Percentiles rank a stretch among this genome's conserved stretches.
Conservation (phyloP, 2,329 filamentous ascomycete species). For the Bimuria novae-zelandiae region DNA sequence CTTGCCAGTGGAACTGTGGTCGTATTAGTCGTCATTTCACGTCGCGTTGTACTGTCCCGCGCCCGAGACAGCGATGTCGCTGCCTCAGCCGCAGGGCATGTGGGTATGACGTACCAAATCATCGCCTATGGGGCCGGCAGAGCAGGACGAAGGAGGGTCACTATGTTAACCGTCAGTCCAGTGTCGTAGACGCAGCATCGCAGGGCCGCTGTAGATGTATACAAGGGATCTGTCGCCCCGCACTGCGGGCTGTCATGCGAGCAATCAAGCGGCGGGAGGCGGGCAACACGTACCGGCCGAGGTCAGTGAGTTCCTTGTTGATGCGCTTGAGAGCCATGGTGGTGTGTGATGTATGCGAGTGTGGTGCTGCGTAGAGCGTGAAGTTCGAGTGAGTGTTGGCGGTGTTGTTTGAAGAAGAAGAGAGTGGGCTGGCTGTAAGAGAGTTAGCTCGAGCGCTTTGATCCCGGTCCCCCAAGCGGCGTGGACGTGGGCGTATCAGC, state of each 20-base stretch:
- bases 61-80: constrained; percentile 20
- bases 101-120: constrained; percentile 78
- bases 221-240: constrained; percentile 33
- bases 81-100: constrained; percentile 37
- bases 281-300: constrained; percentile 70
- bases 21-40: constrained; percentile 36
- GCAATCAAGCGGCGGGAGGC: constrained; percentile 33
- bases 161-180: constrained; percentile 57
- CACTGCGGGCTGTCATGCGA: constrained; percentile 45
- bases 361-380: constrained; percentile 16
- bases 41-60: constrained; percentile 16
- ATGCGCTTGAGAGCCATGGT: constrained; percentile 89
- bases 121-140: constrained; percentile 93
- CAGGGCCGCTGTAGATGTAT: constrained; percentile 17
- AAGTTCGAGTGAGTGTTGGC: constrained; percentile 29
- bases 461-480: constrained; percentile 27
- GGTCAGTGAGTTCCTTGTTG: constrained; percentile 90
- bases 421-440: constrained; percentile 40
- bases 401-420: constrained; percentile 35
- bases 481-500: constrained; percentile 33
- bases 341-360: constrained; percentile 21
- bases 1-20: constrained; percentile 97
- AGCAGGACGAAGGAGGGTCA: constrained; percentile 98
- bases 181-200: constrained; percentile 4
- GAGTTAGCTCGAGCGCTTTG: constrained; percentile 43